These are phyloP conservation scores for Candida coleopterorum DNA, from an alignment of 805 yeast species.

Conservation along the genomic window DNA sequence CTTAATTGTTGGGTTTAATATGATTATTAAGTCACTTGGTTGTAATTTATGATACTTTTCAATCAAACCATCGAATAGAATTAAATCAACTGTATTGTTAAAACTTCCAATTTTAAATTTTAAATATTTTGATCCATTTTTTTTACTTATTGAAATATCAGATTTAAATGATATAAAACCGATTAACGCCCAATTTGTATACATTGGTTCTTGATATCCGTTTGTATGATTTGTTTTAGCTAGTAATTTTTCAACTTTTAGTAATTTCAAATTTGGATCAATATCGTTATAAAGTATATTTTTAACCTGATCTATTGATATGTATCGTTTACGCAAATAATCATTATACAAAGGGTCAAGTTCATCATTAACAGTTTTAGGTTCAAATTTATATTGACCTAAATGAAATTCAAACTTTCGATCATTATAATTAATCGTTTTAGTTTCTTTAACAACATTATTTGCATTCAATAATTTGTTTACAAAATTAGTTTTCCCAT, in stretches of 20 bases:
- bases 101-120: conserved; percentile 67
- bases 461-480: conserved; percentile 16
- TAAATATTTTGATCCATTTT: conserved; percentile 47
- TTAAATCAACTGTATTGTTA: conserved; percentile 51
- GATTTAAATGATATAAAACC: conserved; percentile 64
- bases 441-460: conserved; percentile 4
- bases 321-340: conserved; percentile 38
- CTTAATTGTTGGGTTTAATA: conserved; percentile 68
- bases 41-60: conserved; percentile 67
- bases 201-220: conserved; percentile 59
- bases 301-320: conserved; percentile 31
- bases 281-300: conserved; percentile 26
- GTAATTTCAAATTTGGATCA: conserved; percentile 42
- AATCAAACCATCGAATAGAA: conserved; percentile 64
- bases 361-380: conserved; percentile 14
- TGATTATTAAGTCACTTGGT: conserved; percentile 68
- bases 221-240: conserved; percentile 65
- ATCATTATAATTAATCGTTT: conserved; percentile 17
- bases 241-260: conserved; percentile 54
- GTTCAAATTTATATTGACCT: conserved; percentile 5
- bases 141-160: conserved; percentile 46
- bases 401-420: conserved; percentile 23
- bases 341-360: conserved; percentile 17
- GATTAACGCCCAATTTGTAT: conserved; percentile 74
- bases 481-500: conserved; percentile 16